phyloP scores from a whole-genome alignment of 768 basidiomycete genomes.

The Pholiota microspora region DNA sequence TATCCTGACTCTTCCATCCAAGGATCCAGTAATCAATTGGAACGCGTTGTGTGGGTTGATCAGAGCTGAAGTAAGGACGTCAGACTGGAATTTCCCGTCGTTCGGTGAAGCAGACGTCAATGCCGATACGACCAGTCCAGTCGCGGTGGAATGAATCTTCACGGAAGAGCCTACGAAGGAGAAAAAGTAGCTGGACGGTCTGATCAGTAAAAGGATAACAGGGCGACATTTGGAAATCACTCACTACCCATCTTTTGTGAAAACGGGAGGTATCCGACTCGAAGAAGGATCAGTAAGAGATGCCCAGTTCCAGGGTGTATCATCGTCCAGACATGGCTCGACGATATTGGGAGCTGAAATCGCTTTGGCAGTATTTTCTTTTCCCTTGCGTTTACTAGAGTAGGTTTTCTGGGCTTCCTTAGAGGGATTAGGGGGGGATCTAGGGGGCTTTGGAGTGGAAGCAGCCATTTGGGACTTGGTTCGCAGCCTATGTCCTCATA shows the following conservation, averaged over 20 bases:
- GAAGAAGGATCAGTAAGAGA: conserved; percentile 67
- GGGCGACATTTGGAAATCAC: conserved; percentile 6
- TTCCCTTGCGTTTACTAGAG: conserved; percentile 49
- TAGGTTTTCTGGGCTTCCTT: conserved; percentile 20
- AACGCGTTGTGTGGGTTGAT: conserved; percentile 85
- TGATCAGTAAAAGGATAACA: conserved; percentile 1
- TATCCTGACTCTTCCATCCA: conserved; percentile 80
- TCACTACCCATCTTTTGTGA: conserved; percentile 88
- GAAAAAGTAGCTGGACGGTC: conserved; percentile 75
- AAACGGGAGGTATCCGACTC: conserved; percentile 68
- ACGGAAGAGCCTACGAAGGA: conserved; percentile 77
- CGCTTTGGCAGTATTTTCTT: conserved; percentile 30
- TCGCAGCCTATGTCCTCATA: conserved; percentile 14
- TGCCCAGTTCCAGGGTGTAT: conserved; percentile 62
- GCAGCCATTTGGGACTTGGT: conserved; percentile 36
- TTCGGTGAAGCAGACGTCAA: conserved; percentile 52
- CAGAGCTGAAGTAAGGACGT: conserved; percentile 67
- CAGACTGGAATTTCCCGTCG: conserved; percentile 35
- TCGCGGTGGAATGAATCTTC: conserved; percentile 79
- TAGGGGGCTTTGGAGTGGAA: conserved; percentile 36
- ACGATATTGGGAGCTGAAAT: conserved; percentile 12
- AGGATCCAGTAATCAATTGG: conserved; percentile 83
- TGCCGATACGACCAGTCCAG: conserved; percentile 80
- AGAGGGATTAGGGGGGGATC: conserved; percentile 12
- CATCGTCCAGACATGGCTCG: conserved; percentile 23